Evolutionary conservation across 2,329 filamentous ascomycete species (phyloP).

Genomic region (Phialocephala sp.): DNA sequence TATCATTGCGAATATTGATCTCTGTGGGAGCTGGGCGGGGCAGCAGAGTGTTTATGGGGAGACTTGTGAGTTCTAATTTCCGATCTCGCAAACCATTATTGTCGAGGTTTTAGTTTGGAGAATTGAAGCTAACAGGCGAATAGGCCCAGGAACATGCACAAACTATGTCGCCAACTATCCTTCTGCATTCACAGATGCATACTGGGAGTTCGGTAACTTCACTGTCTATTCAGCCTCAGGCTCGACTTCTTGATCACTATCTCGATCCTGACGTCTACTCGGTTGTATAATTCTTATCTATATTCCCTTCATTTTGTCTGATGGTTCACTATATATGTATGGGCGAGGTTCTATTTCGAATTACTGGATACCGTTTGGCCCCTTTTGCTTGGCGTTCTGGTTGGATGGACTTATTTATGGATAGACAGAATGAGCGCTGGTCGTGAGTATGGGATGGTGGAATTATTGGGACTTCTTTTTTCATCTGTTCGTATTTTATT

Average conservation of each 20-base stretch:
- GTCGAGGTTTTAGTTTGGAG: not conserved
- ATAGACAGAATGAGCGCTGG: constrained; percentile 3
- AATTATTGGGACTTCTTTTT: not conserved
- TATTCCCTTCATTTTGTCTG: not conserved
- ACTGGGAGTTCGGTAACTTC: constrained; percentile 41
- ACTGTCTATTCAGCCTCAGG: constrained; percentile 31
- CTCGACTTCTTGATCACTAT: not conserved
- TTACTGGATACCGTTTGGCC: not conserved
- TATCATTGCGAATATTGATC: constrained; percentile 81
- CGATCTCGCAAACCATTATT: too few relatives aligned
- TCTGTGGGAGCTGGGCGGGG: constrained; percentile 91
- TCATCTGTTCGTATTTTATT: too few relatives aligned
- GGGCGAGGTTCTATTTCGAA: too few relatives aligned
- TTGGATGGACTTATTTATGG: not conserved
- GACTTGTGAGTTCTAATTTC: constrained; percentile 32
- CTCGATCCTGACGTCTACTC: not conserved
- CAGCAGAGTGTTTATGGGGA: constrained; percentile 43
- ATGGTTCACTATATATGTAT: not conserved
- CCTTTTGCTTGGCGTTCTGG: not conserved
- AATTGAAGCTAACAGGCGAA: constrained; percentile 7
- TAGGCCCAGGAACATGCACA: constrained; percentile 36
- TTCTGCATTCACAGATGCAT: constrained; percentile 39
- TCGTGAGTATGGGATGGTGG: not conserved
- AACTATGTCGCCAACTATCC: constrained; percentile 40
- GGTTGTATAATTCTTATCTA: constrained; percentile 1